Percentiles rank a stretch among this genome's conserved stretches.
Conservation (phyloP, 257 asterid species). For the Buddleja alternifolia region DNA sequence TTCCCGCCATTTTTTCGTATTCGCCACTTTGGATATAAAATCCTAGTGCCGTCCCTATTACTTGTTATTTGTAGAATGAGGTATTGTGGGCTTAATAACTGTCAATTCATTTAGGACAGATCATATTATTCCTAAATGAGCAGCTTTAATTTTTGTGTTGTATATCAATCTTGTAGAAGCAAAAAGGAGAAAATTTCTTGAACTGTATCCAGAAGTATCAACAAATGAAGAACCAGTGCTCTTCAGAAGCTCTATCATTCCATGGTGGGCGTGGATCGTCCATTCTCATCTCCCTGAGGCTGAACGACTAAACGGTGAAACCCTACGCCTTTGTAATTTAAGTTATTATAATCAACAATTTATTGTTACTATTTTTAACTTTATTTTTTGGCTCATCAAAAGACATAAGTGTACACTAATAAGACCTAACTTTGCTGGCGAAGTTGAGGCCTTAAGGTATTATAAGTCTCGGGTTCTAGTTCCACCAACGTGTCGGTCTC, state of each 20-base stretch:
- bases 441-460: no score
- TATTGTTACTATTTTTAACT: no score
- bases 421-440: no score
- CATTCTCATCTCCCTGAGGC: slow-evolving; percentile 76
- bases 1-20: no score
- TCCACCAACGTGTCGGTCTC: no score
- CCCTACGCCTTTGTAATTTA: neutral
- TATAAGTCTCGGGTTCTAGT: no score
- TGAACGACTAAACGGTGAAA: slow-evolving; percentile 61
- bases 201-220: slow-evolving; percentile 63
- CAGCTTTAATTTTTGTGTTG: neutral
- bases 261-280: slow-evolving; percentile 79
- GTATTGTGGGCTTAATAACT: neutral
- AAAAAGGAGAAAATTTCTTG: slow-evolving; percentile 60
- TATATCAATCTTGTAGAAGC: slow-evolving; percentile 46
- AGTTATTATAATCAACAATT: neutral
- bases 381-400: neutral
- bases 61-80: no score
- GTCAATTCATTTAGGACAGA: neutral
- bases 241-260: slow-evolving; percentile 66
- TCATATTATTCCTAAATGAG: neutral
- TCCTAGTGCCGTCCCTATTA: no score
- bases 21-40: no score
- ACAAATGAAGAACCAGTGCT: slow-evolving; percentile 60
- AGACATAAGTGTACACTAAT: no score